These are phyloP conservation scores for Chlorella sp. DNA, from an alignment of 139 green algal genomes.

Conservation along the genomic window DNA sequence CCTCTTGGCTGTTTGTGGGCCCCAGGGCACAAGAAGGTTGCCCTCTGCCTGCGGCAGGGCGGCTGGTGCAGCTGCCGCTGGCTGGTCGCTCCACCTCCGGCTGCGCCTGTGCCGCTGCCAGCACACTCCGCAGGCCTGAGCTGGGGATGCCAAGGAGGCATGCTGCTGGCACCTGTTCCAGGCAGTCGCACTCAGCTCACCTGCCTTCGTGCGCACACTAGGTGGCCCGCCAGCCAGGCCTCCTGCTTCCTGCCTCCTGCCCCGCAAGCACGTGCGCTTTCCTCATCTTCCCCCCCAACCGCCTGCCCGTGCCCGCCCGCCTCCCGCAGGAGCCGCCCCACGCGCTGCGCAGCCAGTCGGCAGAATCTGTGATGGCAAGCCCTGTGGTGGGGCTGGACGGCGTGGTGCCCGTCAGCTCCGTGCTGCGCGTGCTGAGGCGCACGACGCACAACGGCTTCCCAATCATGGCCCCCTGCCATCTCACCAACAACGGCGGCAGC, in stretches of 20 bases:
- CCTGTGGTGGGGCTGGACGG: slow-evolving; percentile 66
- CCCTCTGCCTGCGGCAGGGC: too few species aligned
- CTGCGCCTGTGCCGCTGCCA: too few species aligned
- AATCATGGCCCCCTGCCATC: slow-evolving; percentile 58
- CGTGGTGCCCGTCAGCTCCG: slow-evolving; percentile 63
- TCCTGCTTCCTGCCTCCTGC: too few species aligned
- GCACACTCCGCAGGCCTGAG: too few species aligned
- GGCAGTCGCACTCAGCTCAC: not conserved
- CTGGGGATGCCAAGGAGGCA: too few species aligned
- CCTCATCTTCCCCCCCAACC: too few species aligned
- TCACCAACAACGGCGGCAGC: not conserved
- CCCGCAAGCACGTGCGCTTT: too few species aligned
- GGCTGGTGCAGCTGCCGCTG: too few species aligned
- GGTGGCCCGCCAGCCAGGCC: not conserved
- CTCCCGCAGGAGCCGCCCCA: slow-evolving; percentile 74
- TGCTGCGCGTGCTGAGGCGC: slow-evolving; percentile 72
- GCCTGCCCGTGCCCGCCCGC: slow-evolving; percentile 43
- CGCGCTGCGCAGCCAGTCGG: slow-evolving; percentile 62
- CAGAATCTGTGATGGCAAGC: slow-evolving; percentile 73
- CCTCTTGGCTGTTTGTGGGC: too few species aligned
- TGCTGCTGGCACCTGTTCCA: too few species aligned
- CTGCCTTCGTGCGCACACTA: not conserved
- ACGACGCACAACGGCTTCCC: slow-evolving; percentile 92
- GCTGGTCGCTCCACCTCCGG: too few species aligned
- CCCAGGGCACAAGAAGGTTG: too few species aligned